Evolutionary conservation across 148 eudicot genomes (phyloP).

Genomic region (Fallopia convolvulus): DNA sequence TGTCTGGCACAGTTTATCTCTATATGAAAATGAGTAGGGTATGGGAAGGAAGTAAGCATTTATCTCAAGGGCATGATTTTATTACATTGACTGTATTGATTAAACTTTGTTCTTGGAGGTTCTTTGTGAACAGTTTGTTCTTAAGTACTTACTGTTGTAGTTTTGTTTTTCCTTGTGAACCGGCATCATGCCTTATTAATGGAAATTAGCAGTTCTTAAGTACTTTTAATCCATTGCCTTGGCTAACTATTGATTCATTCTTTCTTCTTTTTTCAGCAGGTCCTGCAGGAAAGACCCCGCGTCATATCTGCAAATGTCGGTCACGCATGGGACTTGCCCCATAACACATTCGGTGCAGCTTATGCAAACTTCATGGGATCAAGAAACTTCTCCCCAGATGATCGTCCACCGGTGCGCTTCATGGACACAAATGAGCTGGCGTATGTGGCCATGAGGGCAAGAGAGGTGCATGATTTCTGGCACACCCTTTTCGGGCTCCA

Average conservation of each 20-base stretch:
- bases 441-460: slow-evolving; percentile 78
- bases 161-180: neutral
- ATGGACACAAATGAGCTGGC: slow-evolving; percentile 84
- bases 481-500: slow-evolving; percentile 89
- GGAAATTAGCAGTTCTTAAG: too few species aligned
- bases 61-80: neutral
- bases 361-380: slow-evolving; percentile 96
- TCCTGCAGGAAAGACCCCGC: slow-evolving; percentile 72
- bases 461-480: slow-evolving; percentile 98
- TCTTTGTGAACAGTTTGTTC: neutral
- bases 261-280: slow-evolving; percentile 30
- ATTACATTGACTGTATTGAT: neutral
- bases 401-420: slow-evolving; percentile 84
- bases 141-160: neutral
- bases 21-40: neutral
- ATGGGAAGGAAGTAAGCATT: neutral
- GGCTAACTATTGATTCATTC: too few species aligned
- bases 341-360: slow-evolving; percentile 89
- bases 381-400: slow-evolving; percentile 89
- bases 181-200: neutral
- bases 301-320: slow-evolving; percentile 71
- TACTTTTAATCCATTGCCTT: too few species aligned
- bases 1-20: neutral
- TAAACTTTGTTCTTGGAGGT: neutral
- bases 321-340: slow-evolving; percentile 88